Percentiles rank a stretch among this genome's conserved stretches.
These are phyloP conservation scores for Ascochyta rabiei DNA, from an alignment of 2,329 filamentous ascomycete species.

Conservation along the genomic window DNA sequence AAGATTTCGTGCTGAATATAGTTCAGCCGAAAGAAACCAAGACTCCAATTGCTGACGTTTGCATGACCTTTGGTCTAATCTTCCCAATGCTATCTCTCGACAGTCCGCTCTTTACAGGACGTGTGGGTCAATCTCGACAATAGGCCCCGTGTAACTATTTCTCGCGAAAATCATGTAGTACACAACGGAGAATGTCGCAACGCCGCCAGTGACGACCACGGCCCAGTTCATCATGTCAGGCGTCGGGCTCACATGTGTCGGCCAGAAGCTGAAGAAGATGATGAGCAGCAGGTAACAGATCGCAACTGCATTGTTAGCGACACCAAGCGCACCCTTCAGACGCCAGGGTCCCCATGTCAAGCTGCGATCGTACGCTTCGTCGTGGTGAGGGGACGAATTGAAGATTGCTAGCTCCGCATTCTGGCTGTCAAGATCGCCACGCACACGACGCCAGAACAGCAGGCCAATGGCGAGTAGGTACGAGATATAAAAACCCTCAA, in stretches of 20 bases:
- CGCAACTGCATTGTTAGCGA: conserved; percentile 41
- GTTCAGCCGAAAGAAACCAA: neutral
- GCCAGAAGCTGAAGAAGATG: conserved; percentile 48
- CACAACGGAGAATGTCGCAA: conserved; percentile 36
- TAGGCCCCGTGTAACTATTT: conserved; percentile 41
- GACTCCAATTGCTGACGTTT: neutral
- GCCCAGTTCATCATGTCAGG: conserved; percentile 42
- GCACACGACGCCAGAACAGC: conserved; percentile 44
- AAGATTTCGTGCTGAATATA: neutral
- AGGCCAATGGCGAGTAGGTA: conserved; percentile 43
- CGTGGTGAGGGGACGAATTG: conserved; percentile 21
- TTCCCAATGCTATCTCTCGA: neutral
- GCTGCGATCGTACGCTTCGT: conserved; percentile 28
- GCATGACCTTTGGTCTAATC: neutral
- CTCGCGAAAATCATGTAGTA: conserved; percentile 42
- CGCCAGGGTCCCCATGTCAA: conserved; percentile 45
- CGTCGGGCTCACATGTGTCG: conserved; percentile 24
- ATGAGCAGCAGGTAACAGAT: conserved; percentile 42
- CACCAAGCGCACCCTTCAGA: conserved; percentile 35
- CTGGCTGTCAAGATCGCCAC: conserved; percentile 38
- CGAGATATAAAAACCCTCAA: conserved; percentile 47
- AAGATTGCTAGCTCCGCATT: conserved; percentile 32
- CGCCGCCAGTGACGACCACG: conserved; percentile 39
- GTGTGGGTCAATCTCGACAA: conserved; percentile 40
- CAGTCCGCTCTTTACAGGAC: conserved; percentile 13